Evolutionary conservation across 768 basidiomycete genomes (phyloP).

Genomic region (Termitomyces sp.): DNA sequence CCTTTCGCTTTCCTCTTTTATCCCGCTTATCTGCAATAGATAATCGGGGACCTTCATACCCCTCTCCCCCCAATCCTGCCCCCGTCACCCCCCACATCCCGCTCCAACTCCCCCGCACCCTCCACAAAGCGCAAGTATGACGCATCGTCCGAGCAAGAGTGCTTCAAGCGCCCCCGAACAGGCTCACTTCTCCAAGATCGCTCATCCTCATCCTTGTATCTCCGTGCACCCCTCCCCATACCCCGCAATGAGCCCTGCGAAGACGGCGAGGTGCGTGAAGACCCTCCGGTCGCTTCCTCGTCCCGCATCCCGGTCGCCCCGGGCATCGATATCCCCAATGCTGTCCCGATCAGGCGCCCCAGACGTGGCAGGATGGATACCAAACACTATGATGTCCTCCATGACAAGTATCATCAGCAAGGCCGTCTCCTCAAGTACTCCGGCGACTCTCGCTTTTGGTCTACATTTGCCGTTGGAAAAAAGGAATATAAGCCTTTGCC

Average conservation of each 20-base stretch:
- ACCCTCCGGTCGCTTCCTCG: constrained; percentile 24
- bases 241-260: constrained; percentile 41
- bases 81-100: constrained; percentile 46
- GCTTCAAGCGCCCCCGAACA: constrained; percentile 41
- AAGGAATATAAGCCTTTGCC: constrained; percentile 58
- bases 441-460: constrained; percentile 74
- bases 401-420: constrained; percentile 63
- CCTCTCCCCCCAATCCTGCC: constrained; percentile 42
- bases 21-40: constrained; percentile 21
- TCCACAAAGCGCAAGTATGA: constrained; percentile 44
- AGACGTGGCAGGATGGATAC: constrained; percentile 48
- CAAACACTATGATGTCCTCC: constrained; percentile 51
- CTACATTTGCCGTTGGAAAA: constrained; percentile 60
- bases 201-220: background rate
- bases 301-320: constrained; percentile 17
- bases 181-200: constrained; percentile 20
- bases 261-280: constrained; percentile 51
- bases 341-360: constrained; percentile 61
- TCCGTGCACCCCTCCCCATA: constrained; percentile 13
- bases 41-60: constrained; percentile 33
- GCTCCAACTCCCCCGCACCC: constrained; percentile 40
- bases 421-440: constrained; percentile 81
- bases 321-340: constrained; percentile 23
- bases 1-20: constrained; percentile 1
- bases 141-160: constrained; percentile 30